Conservation (phyloP, 305 asterid species). For the Ilex paraguariensis region DNA sequence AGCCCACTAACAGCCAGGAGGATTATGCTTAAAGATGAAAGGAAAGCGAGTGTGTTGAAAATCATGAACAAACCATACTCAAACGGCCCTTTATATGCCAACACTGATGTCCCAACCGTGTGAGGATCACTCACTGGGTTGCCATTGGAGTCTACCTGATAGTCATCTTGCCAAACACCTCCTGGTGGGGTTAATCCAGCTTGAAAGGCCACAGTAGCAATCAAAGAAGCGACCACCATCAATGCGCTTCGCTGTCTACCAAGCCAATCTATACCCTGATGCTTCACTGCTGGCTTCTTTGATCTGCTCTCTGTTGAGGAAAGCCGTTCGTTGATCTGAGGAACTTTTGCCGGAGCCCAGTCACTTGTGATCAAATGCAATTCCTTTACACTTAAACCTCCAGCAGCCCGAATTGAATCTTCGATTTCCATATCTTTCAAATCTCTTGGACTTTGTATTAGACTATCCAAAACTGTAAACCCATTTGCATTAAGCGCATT, state of each 20-base stretch:
- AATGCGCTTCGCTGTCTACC: constrained; percentile 32
- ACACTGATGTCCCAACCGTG: constrained; percentile 23
- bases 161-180: constrained; percentile 40
- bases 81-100: constrained; percentile 24
- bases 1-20: constrained; percentile 33
- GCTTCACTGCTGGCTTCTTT: constrained; percentile 11
- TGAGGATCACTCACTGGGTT: constrained; percentile 21
- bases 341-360: constrained; percentile 10
- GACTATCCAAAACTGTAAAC: constrained; percentile 30
- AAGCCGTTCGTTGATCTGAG: not conserved
- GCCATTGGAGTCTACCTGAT: constrained; percentile 14
- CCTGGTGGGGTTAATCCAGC: constrained; percentile 43
- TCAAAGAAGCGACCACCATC: constrained; percentile 44
- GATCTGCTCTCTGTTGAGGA: constrained; percentile 6
- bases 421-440: constrained; percentile 36
- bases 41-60: constrained; percentile 35
- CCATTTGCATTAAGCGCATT: constrained; percentile 27
- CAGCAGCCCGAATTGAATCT: constrained; percentile 15
- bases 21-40: constrained; percentile 31
- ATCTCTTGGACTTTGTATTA: constrained; percentile 33
- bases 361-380: not conserved
- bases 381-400: constrained; percentile 25
- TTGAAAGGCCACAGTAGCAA: constrained; percentile 43
- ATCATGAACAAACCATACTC: constrained; percentile 30
- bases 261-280: constrained; percentile 32